Percentiles rank a stretch among this genome's conserved stretches.
These are phyloP conservation scores for Atkinsonella texensis DNA, from an alignment of 2,329 filamentous ascomycete species.

Conservation along the genomic window DNA sequence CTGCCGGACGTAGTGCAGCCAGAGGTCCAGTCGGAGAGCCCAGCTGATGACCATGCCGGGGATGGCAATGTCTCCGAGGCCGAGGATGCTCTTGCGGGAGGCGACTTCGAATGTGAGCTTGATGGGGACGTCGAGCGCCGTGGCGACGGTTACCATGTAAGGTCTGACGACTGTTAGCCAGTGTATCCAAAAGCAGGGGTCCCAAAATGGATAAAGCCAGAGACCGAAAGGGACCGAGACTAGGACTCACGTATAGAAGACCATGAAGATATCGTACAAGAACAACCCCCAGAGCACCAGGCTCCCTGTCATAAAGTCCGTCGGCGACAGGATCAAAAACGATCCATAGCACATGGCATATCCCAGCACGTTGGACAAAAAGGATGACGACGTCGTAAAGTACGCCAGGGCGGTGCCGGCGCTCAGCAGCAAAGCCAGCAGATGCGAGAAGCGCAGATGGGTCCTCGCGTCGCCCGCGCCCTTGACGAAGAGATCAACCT, in stretches of 20 bases:
- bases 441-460: conserved; percentile 42
- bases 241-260: conserved; percentile 61
- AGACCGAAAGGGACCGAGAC: neutral
- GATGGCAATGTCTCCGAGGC: conserved; percentile 86
- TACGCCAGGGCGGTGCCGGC: conserved; percentile 47
- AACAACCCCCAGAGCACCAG: conserved; percentile 71
- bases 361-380: conserved; percentile 74
- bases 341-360: conserved; percentile 78
- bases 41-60: conserved; percentile 85
- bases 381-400: conserved; percentile 45
- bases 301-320: conserved; percentile 72
- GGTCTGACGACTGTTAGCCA: conserved; percentile 34
- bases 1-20: conserved; percentile 65
- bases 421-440: conserved; percentile 43
- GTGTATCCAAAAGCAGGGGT: too few relatives aligned
- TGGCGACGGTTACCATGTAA: conserved; percentile 80
- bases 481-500: conserved; percentile 36
- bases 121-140: conserved; percentile 79
- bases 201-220: neutral
- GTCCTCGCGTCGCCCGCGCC: conserved; percentile 35
- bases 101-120: conserved; percentile 69
- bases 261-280: conserved; percentile 90
- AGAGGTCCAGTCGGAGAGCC: conserved; percentile 83
- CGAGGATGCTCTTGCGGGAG: conserved; percentile 67
- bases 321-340: conserved; percentile 75